Conservation (phyloP, 2,329 filamentous ascomycete species). For the Cytospora leucostoma region DNA sequence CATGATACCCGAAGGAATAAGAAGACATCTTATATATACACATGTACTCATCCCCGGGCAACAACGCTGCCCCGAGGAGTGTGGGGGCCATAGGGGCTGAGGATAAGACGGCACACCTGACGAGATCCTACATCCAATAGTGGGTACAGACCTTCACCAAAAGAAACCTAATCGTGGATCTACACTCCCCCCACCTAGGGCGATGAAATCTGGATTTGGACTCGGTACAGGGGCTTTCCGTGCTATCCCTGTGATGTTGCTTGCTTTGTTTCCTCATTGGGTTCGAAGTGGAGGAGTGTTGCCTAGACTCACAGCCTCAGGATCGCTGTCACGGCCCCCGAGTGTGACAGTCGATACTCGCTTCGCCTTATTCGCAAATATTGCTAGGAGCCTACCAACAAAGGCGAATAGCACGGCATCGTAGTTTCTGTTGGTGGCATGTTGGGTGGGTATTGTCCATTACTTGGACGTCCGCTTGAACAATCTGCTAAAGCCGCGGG, state of each 20-base stretch:
- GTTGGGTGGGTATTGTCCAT: no score
- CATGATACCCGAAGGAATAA: neutral
- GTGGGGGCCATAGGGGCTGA: neutral
- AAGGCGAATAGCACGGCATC: no score
- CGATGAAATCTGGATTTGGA: neutral
- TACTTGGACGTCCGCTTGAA: neutral
- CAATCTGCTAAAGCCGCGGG: neutral
- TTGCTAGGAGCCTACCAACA: neutral
- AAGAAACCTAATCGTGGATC: neutral
- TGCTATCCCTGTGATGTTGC: neutral
- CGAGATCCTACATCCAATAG: neutral
- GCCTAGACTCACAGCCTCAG: neutral
- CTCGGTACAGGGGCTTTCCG: no score
- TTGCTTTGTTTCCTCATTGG: neutral
- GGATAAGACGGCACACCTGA: no score
- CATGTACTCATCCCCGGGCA: neutral
- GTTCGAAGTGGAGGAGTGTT: neutral
- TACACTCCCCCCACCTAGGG: neutral
- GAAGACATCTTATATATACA: neutral
- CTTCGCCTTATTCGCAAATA: no score
- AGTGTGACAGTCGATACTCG: neutral
- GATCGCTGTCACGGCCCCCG: neutral
- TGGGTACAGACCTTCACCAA: neutral
- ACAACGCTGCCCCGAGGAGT: neutral
- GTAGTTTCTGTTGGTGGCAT: no score